Conservation (phyloP, 2,329 filamentous ascomycete genomes). For the Epichloe hybrida region DNA sequence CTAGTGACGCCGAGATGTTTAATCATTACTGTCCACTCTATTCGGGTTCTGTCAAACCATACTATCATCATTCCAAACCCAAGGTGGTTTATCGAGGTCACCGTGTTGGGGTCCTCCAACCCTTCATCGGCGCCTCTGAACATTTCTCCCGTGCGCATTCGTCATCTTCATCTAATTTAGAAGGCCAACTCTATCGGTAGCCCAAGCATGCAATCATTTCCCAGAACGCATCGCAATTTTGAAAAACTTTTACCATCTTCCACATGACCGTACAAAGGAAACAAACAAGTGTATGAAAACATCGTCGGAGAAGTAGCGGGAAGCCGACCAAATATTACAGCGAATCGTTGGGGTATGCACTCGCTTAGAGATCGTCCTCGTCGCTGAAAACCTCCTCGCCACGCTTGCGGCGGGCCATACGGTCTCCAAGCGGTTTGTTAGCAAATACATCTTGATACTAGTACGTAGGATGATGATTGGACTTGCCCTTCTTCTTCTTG, state of each 20-base stretch:
- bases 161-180: conserved; percentile 6
- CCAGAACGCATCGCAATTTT: conserved; percentile 22
- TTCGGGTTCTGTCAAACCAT: conserved; percentile 1
- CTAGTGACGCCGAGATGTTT: not conserved
- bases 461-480: not conserved
- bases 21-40: conserved; percentile 1
- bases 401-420: conserved; percentile 86
- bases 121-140: conserved; percentile 5
- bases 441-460: conserved; percentile 13
- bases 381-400: conserved; percentile 36
- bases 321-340: conserved; percentile 12
- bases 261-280: conserved; percentile 23
- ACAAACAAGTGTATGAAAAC: conserved; percentile 18
- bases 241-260: conserved; percentile 16
- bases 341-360: conserved; percentile 1
- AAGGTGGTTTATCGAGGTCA: conserved; percentile 10
- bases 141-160: not conserved
- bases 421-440: conserved; percentile 33
- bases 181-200: conserved; percentile 19
- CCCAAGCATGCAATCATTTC: conserved; percentile 21
- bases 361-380: conserved; percentile 24
- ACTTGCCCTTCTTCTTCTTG: conserved; percentile 88
- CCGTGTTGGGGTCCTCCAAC: conserved; percentile 20
- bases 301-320: conserved; percentile 15
- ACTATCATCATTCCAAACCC: conserved; percentile 13